Base-by-base conservation (phyloP, 768 basidiomycete species). In the Tylopilus felleus region DNA sequence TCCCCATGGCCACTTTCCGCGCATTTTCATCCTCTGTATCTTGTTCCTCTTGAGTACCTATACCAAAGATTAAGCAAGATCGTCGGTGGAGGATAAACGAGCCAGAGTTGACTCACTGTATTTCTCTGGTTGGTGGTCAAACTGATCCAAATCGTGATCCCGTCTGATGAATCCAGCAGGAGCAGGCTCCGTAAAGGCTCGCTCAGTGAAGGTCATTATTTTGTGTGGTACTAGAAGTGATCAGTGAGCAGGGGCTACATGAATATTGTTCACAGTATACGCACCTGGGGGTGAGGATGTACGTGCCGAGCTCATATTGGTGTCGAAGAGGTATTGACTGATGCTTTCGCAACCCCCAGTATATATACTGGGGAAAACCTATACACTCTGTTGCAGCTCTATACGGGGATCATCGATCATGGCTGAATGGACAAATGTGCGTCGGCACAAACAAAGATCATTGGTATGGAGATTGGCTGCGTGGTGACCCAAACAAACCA, bases 1-100 rank as follows among this genome's bases (percentile, higher is more conserved):
- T 77, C 47, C 66, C 75, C 70, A 77, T 71, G 2, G 77, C 80
- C 47, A 75, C 72, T 57, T 68, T 71, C 27, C 73, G 70, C 12
- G 72, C 74, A 45, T 72, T 64, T 9, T 77, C 77, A 51, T 84
- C 82, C 27, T 61, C 66, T 19, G 70, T 58, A 58, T 83, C 71
- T 58, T 83, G 80, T 0, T 80, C 76, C 47, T 73, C 66, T 53
- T 81, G 80, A 2, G 78, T 74, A 33, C 63, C 76, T 77, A 45
- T 36, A 52, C 13, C n/a, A 43, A 47, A 25, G 22, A 28, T 25
- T 41, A 29, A 45, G 43, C 12, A 16, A 27, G 27, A 22, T n/a
- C 16, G 19, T 49, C 17, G 5, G 38, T 49, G 38, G 9, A 42
- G 22, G 16, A 5, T 14, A 8, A 1, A 27, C 14, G 8, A n/a